Base-by-base conservation (phyloP, 2,329 filamentous ascomycete species). In the Aspergillus brasiliensis region DNA sequence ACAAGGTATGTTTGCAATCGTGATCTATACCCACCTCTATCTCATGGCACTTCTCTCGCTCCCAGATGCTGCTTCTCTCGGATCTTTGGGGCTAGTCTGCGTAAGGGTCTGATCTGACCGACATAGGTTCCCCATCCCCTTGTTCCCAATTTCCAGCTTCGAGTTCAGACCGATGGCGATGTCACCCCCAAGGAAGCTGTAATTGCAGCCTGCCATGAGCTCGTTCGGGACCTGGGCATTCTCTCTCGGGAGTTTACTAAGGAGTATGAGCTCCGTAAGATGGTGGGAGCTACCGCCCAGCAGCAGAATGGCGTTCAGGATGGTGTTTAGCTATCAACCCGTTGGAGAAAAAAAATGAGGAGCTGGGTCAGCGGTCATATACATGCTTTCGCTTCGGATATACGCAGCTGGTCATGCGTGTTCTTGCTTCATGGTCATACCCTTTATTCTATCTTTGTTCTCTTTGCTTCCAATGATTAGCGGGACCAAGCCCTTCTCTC, bases 171-270 rank as follows among this genome's bases (percentile, higher is more conserved):
- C 4, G 92, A 98, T 73, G 95, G 95, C 61, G 85, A 85, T 23
- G 84, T 97, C 64, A 90, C 90, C 1, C 92, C 95, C n/a, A 93
- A 93, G 68, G 91, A 97, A 68, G 92, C 93, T 1, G 83, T 99
- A 42, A 82, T 95, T 57, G 85, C 88, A 54, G 88, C 90, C 44
- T 96, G 91, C 80, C 87, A 90, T 75, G 89, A 92, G 66, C 83
- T 97, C 48, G 90, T 99, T 64, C 85, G 87, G 60, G 89, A 96
- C 66, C 85, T 97, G 57, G 89, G 89, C 58, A 88, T 88, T 65
- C 82, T 99, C 60, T 90, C 90, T 64, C 87, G 91, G 65, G 91
- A 96, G 73, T 97, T 98, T 75, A 96, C 91, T 19, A 92, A 94
- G 72, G 94, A 98, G 77, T 95, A 88, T 79, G 91, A 96, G 77